Base-by-base conservation (phyloP, 139 green algal genomes). In the Closterium sp. region DNA sequence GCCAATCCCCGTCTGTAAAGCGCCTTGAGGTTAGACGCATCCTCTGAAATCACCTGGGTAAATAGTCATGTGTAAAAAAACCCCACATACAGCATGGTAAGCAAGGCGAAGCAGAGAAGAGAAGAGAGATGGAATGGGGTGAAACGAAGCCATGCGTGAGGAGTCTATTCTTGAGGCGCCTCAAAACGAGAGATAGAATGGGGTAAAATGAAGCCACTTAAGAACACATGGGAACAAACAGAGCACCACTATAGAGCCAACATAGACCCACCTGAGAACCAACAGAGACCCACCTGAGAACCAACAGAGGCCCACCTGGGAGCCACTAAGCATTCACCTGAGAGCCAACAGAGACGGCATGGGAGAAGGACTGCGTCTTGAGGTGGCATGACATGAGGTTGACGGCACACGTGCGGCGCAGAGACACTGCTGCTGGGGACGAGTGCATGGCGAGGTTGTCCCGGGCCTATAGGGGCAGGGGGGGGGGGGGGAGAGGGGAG, bases 321-420 rank as follows among this genome's bases (percentile, higher is more conserved):
- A 64, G 91, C 91, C 33, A 19, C 38, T 9, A 34, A 2, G 9
- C 19, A 2, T 19, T 76, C 88, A 93, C 91, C 91, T 94, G 92
- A 85, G 91, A 30, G 91, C 91, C 89, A 31, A 90, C n/a, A 34
- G 30, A 23, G 32, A 93, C 55, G 32, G 91, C 91, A n/a, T 94
- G 21, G 38, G 34, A 5, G 92, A 28, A 28, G 55, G 55, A 76
- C 16, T 1, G 23, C 16, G 55, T 76, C 0, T 76, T 76, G 55
- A 69, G 55, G 55, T 76, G 55, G 55, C 55, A 76, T 3, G 43
- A 69, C 43, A 25, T 69, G 8, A 25, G 43, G 43, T 69, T 69
- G 43, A 25, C 43, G 21, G 43, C 43, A 69, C 43, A 69, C 8
- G 43, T 69, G 43, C 43, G 43, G 1, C 43, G 43, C 43, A 69